Conservation (phyloP, 495 filamentous ascomycete genomes). For the Tuber magnatum region DNA sequence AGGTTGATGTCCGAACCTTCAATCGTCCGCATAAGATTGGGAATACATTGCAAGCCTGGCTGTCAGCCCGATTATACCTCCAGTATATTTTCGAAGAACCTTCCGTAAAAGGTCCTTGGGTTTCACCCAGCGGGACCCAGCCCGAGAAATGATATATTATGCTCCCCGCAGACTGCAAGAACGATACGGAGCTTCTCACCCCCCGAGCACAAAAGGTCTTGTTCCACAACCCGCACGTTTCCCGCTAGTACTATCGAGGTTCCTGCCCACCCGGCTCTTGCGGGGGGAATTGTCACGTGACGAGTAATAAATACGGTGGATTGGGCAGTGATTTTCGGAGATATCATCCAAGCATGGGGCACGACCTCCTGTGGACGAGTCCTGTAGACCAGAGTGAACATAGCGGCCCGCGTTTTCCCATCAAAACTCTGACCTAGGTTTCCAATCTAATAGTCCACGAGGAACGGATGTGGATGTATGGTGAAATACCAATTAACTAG, state of each 20-base stretch:
- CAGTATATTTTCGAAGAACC: background rate
- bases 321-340: conserved; percentile 3
- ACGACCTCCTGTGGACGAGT: background rate
- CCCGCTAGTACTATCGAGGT: background rate
- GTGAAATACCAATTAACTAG: background rate
- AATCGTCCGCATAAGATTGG: background rate
- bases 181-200: background rate
- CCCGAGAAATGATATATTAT: background rate
- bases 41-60: background rate
- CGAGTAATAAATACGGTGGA: background rate
- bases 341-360: background rate
- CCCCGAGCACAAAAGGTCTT: background rate
- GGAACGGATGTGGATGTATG: background rate
- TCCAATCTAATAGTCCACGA: background rate
- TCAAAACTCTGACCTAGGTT: background rate
- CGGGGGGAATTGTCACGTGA: background rate
- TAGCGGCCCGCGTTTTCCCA: background rate
- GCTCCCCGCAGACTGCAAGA: background rate
- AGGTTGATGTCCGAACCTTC: background rate
- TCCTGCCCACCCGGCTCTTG: background rate
- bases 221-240: background rate
- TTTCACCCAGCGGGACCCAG: background rate
- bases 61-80: background rate
- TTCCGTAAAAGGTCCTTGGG: background rate
- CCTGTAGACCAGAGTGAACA: background rate